A percentile compares a stretch with the other conserved stretches of the same genome.
Evolutionary conservation across 176 grass and related monocot genomes (phyloP).

Genomic region (Coix lacrymajobi): DNA sequence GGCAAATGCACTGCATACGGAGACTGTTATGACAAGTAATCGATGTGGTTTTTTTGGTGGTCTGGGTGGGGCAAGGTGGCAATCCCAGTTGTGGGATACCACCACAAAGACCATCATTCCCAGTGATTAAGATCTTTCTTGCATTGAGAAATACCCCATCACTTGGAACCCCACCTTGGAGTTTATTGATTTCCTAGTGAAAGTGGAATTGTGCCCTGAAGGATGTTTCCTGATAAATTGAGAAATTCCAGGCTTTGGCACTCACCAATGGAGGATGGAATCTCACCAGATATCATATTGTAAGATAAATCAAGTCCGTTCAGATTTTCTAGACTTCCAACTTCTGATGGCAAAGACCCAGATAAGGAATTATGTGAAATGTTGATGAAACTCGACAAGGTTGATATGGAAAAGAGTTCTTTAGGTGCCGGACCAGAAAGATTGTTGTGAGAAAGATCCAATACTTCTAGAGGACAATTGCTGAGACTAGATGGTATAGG

Average conservation of each 20-base stretch:
- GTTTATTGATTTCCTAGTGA: slow-evolving; percentile 37
- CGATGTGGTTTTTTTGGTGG: background rate
- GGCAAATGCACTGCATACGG: background rate
- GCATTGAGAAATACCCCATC: slow-evolving; percentile 32
- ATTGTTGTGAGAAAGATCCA: slow-evolving; percentile 47
- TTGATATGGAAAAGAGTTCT: slow-evolving; percentile 36
- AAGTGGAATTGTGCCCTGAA: slow-evolving; percentile 33
- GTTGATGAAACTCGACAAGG: slow-evolving; percentile 19
- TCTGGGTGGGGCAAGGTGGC: background rate
- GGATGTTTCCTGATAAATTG: slow-evolving; percentile 29
- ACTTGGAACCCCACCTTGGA: slow-evolving; percentile 32
- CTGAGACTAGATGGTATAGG: slow-evolving; percentile 1
- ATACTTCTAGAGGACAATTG: background rate
- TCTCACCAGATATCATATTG: slow-evolving; percentile 40
- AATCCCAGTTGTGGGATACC: slow-evolving; percentile 16
- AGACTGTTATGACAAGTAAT: background rate
- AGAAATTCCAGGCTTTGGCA: slow-evolving; percentile 29
- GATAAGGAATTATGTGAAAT: slow-evolving; percentile 43
- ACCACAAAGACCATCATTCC: slow-evolving; percentile 36
- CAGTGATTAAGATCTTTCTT: slow-evolving; percentile 7
- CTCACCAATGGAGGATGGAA: slow-evolving; percentile 34
- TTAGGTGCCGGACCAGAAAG: slow-evolving; percentile 23
- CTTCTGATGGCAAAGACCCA: slow-evolving; percentile 31
- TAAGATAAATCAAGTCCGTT: slow-evolving; percentile 24
- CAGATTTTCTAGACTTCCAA: slow-evolving; percentile 26